Base-by-base conservation (phyloP, 805 yeast genomes). In the Metschnikowia reukaufii region DNA sequence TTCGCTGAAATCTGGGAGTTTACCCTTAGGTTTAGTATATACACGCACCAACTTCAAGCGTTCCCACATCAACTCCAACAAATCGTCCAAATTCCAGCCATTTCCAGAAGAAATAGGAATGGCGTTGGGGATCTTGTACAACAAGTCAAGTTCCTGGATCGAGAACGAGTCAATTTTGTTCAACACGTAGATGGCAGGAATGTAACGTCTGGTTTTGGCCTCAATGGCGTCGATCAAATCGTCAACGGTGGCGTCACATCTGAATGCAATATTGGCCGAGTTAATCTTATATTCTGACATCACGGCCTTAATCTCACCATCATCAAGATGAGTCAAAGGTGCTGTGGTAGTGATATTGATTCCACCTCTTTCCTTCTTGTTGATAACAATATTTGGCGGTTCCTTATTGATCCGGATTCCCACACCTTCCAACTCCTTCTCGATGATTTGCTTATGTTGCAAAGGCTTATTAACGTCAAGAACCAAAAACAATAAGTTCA, bases 191-290 rank as follows among this genome's bases (percentile, higher is more conserved):
- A 94, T 76, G 1, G 96, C 98, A 2, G 99, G 99, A 56, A 94
- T 89, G 67, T 94, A 94, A 65, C 88, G 83, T 72, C 99, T 84
- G 60, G 88, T 82, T 48, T 86, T 84, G 4, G 86, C 91, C 71
- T 94, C 99, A 45, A 94, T 79, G 10, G 91, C 88, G 65, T 94
- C 99, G 59, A 94, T 94, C 58, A 94, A 74, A 62, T 94, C 99
- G 64, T 94, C 99, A 17, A 95, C 96, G 0, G 96, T 88, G 18
- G 99, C 99, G 67, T 94, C 99, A 66, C 98, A 91, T 64, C 99
- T 77, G 72, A 94, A 86, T 1, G 96, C 94, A 56, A 94, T 87
- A 66, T 94, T 97, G 13, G 99, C 98, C 39, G 96, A 87, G 66
- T 91, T 89, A 58, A 94, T 88, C 65, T 91, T 82, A 70, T 94